Base-by-base conservation (phyloP, 176 grass and related monocot genomes). In the Oryza longistaminata region DNA sequence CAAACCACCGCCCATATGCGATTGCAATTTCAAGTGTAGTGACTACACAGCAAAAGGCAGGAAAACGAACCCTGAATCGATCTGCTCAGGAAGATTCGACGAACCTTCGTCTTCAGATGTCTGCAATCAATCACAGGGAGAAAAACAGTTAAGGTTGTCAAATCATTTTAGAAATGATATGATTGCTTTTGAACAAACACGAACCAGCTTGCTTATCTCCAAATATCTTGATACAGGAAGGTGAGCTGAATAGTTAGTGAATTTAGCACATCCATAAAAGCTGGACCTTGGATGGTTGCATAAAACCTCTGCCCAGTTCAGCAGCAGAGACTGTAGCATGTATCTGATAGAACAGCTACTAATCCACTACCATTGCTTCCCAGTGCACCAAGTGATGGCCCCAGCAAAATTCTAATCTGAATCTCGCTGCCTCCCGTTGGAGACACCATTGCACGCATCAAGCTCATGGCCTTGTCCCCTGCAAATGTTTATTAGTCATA, bases 391-490 rank as follows among this genome's bases (percentile, higher is more conserved):
- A 84, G 65, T 24, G 31, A 71, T 85, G 71, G 64, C 61, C 61
- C 73, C 75, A 66, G 46, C 53, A 70, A 90, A 50, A 55, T 78
- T 86, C 78, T 58, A 33, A 78, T 78, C 72, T 39, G 43, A 91
- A 87, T 82, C 74, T 85, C 66, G 13, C 62, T 69, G 83, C 78
- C 82, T 80, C 70, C 62, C 49, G 76, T 77, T 68, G 25, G 29
- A 80, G 27, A 61, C 62, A 68, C 2, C 71, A 77, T 44, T 65
- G 43, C 71, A 72, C 22, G 10, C 44, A 62, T 44, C 78, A 73
- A 78, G 71, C 42, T 84, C 71, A 80, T 90, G 68, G 72, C 78
- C 46, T 53, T 90, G 82, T 82, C 68, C 65, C 90, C 70, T 86
- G 49, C 61, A 88, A 53, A 79, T 64, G 42, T 64, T 37, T 84